Base-by-base conservation (phyloP, 306 rosid species). In the Sechiopsis laciniata region DNA sequence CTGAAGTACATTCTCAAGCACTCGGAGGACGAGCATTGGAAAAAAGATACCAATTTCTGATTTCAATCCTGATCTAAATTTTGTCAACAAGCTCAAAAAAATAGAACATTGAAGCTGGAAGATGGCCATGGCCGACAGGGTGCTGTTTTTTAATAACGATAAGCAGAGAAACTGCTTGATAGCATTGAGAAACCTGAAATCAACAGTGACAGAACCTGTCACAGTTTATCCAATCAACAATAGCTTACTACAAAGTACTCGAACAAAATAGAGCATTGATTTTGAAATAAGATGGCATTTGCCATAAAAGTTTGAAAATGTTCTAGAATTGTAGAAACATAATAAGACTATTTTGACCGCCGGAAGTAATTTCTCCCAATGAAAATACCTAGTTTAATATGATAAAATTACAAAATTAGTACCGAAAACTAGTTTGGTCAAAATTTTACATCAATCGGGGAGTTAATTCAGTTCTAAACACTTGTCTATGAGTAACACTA, bases 1-100 rank as follows among this genome's bases (percentile, higher is more conserved):
- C 88, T 95, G 96, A 64, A 95, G 96, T 81, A 91, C 96, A 80
- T 95, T 95, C 90, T 95, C 99, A 21, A 95, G 95, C 74, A 95
- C 96, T 48, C 97, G 94, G 76, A 95, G 96, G 81, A 95, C 80
- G 19, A 95, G 95, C 99, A 95, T 95, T 24, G 97, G 97, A 76
- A 95, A 95, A 79, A 91, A 95, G 79, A 95, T 95, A 67, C 99
- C 99, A 74, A 95, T 88, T 81, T 95, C 99, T 69, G 91, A 81
- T 82, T 95, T 95, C 88, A 95, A 82, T 62, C 90, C 97, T 52
- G 97, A 87, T 87, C 99, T 85, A 79, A 82, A 91, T 84, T 95
- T 95, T 63, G 89, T 81, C 77, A 95, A 78, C 85, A 95, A 85
- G 88, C 83, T 95, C 78, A 74, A 72, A 80, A 95, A 95, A 76